Evolutionary conservation across 2,329 filamentous ascomycete genomes (phyloP), one percentile per base, ranked within the genome.

Genomic region (Aspergillus aculeatus): DNA sequence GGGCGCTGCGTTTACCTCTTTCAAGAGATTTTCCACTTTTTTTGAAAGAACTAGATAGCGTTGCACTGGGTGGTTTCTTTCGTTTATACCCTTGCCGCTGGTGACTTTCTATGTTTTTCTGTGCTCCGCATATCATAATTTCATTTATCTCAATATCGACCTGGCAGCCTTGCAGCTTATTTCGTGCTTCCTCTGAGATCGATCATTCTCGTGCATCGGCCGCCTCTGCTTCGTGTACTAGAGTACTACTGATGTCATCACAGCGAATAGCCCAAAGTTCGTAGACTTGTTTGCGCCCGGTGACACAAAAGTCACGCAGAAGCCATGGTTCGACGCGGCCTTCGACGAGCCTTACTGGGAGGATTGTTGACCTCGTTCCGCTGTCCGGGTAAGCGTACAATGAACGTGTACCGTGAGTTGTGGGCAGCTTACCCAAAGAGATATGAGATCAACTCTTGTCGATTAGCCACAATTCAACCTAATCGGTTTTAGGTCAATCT

Each of bases 141-240:
- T 35, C 11, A 35, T 35, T 16, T 10, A 35, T 35, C 32, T 35
- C 26, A 29, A 35, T 35, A 12, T 5, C 12, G 16, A 4, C 32
- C 14, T 35, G 5, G 11, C 14, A 16, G 3, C 38, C 38, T 50
- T 53, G 61, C 60, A 47, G 50, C 50, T 44, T 51, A 57, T 47
- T 57, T 48, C 24, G 12, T 49, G 59, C 61, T n/a, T 38, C 12
- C 26, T 16, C 29, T 2, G 19, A 14, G 24, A 14, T 41, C 31
- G 12, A 35, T 12, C 14, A 12, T 35, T 12, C 32, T 35, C 32
- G 32, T 35, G 2, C 14, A 12, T 19, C 16, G 9, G 14, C 38
- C 38, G 16, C 16, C 16, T 16, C 38, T 44, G 16, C 14, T 44
- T 44, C 38, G n/a, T 44, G n/a, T 44, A 44, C 38, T 44, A 44